Conservation (phyloP, 2,329 filamentous ascomycete species). For the Coniochaeta sp. region DNA sequence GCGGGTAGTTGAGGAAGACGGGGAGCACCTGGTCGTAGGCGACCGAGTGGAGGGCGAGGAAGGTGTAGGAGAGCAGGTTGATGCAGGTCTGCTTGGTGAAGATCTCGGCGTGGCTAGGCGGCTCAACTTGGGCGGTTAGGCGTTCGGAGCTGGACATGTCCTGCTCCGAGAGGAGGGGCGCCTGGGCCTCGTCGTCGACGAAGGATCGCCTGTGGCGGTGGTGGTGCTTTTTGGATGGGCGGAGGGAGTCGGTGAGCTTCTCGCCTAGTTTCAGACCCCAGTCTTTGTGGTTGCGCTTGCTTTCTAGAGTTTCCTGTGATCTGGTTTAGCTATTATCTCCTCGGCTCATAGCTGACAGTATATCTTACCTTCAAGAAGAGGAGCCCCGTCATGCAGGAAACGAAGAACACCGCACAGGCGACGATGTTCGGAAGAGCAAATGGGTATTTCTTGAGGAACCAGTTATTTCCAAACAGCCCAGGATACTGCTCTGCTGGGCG, state of each 20-base stretch:
- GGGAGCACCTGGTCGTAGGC: conserved; percentile 84
- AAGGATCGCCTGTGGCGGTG: conserved; percentile 37
- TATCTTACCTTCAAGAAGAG: conserved; percentile 64
- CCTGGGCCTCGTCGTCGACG: conserved; percentile 48
- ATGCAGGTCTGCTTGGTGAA: conserved; percentile 22
- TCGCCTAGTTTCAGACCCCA: conserved; percentile 70
- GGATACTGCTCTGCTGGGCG: conserved; percentile 73
- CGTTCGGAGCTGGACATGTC: conserved; percentile 9
- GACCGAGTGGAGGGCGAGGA: conserved; percentile 75
- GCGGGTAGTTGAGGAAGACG: conserved; percentile 77
- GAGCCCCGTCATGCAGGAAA: conserved; percentile 66
- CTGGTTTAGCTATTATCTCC: conserved; percentile 5
- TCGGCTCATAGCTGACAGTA: neutral
- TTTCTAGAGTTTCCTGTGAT: conserved; percentile 67
- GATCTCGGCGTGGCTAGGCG: conserved; percentile 11
- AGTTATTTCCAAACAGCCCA: conserved; percentile 55
- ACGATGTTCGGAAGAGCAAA: conserved; percentile 82
- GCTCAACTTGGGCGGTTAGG: conserved; percentile 14
- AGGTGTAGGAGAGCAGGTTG: conserved; percentile 63
- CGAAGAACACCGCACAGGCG: conserved; percentile 65
- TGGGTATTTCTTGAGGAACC: conserved; percentile 68
- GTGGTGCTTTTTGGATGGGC: conserved; percentile 15
- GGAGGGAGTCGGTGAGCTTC: conserved; percentile 41
- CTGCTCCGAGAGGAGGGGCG: conserved; percentile 39
- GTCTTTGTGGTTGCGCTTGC: conserved; percentile 60